A percentile compares a stretch with the other conserved stretches of the same genome.
phyloP scores from a whole-genome alignment of 2,329 filamentous ascomycete species.

The Lanzia echinophila region DNA sequence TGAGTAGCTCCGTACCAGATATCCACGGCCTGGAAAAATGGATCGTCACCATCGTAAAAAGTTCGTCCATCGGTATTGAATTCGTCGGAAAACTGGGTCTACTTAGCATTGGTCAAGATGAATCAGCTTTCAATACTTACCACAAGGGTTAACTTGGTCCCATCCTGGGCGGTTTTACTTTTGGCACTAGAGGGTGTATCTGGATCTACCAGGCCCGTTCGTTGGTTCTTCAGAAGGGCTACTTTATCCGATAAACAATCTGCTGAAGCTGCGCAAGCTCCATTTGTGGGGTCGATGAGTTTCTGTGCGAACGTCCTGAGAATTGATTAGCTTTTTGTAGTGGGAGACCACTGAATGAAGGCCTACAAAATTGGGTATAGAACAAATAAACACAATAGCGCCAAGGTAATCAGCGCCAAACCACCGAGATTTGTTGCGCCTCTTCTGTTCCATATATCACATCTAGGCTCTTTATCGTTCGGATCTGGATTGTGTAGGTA shows the following conservation, averaged over 20 bases:
- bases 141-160: conserved; percentile 56
- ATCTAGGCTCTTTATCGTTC: conserved; percentile 54
- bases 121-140: conserved; percentile 34
- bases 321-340: conserved; percentile 14
- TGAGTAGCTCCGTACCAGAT: conserved; percentile 67
- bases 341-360: background rate
- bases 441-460: conserved; percentile 58
- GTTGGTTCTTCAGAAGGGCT: conserved; percentile 52
- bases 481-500: conserved; percentile 65
- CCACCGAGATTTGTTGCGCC: conserved; percentile 60
- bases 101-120: conserved; percentile 6
- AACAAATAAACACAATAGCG: conserved; percentile 59
- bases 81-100: conserved; percentile 57
- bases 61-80: conserved; percentile 62
- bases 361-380: conserved; percentile 63
- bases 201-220: conserved; percentile 57
- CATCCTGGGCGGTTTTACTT: conserved; percentile 50
- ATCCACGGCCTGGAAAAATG: conserved; percentile 61
- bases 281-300: conserved; percentile 23
- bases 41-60: conserved; percentile 65
- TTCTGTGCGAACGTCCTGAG: conserved; percentile 49
- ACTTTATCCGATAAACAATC: conserved; percentile 32
- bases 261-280: conserved; percentile 33
- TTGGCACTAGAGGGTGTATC: conserved; percentile 54
- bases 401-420: conserved; percentile 50